Evolutionary conservation across 768 basidiomycete genomes (phyloP), one percentile per base, ranked within the genome.

Genomic region (Lactarius hengduanensis): DNA sequence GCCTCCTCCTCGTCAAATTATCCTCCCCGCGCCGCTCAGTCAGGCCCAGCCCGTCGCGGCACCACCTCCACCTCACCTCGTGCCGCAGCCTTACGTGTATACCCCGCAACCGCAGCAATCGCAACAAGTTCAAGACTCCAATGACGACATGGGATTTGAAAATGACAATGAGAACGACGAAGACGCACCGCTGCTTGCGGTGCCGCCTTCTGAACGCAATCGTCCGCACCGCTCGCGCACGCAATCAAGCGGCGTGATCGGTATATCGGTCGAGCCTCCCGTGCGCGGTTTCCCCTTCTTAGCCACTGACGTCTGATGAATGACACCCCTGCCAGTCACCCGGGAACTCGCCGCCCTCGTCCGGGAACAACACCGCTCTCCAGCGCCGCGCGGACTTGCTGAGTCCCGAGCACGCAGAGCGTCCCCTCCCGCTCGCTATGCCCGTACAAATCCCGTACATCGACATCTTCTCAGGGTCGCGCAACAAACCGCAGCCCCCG

Each of bases 331-430:
- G 40, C 0, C 64, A 76, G 73, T 75, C 73, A 0, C 72, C 71
- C 0, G 71, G 62, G 0, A 40, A 68, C 22, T 72, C 69, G 1
- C 69, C 65, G 7, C 72, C 69, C 38, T 65, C 69, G 4, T 71
- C 73, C 0, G 60, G 50, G 3, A 45, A 66, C 6, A 64, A 56
- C 28, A 67, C 70, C 4, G 59, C 40, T 3, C 53, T 62, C n/a
- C 70, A 70, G 18, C 66, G 72, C 10, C 74, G 50, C 4, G 30
- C 69, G 10, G 71, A 72, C 34, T 65, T 77, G 11, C 71, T 77
- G 20, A 77, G 75, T 30, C 76, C 76, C 5, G 75, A 77, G 20
- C 53, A 68, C 38, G 69, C 72, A 22, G 69, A 66, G 59, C 60
- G 58, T 4, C 50, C 64, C 7, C 69, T 70, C 6, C 71, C 73